Percentiles rank a stretch among this genome's conserved stretches.
Conservation (phyloP, 2,329 filamentous ascomycete species). For the Cladosporium sp. region DNA sequence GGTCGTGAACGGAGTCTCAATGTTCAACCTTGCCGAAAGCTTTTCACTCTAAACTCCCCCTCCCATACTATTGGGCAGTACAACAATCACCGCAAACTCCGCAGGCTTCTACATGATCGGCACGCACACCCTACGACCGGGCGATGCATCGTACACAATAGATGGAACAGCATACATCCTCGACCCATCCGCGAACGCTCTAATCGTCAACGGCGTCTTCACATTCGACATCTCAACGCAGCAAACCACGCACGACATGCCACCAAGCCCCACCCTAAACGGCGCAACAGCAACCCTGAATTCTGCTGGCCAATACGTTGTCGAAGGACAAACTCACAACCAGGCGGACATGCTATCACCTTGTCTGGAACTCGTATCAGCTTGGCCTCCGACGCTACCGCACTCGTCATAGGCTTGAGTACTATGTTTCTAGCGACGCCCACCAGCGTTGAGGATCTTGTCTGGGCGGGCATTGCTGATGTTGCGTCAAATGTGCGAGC, state of each 20-base stretch:
- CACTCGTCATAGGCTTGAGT: not conserved
- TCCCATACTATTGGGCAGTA: not conserved
- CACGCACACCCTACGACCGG: slow-evolving; percentile 15
- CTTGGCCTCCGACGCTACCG: not conserved
- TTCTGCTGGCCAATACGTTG: not conserved
- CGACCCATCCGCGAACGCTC: no score
- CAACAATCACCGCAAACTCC: slow-evolving; percentile 12
- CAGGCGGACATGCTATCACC: slow-evolving; percentile 31
- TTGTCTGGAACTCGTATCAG: slow-evolving; percentile 24
- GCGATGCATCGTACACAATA: not conserved
- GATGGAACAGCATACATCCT: not conserved
- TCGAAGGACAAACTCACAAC: slow-evolving; percentile 27
- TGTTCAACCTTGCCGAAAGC: no score
- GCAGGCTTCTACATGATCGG: slow-evolving; percentile 14
- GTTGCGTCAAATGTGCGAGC: no score
- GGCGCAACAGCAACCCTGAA: not conserved
- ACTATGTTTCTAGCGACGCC: not conserved
- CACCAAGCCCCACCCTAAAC: not conserved
- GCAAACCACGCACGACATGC: no score
- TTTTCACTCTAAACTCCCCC: not conserved
- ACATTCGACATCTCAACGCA: no score
- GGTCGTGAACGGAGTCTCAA: no score
- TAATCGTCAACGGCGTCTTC: no score
- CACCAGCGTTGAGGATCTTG: not conserved
- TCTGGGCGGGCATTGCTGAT: slow-evolving; percentile 6